phyloP scores from a whole-genome alignment of 306 rosid species.

The Malus sieversii region DNA sequence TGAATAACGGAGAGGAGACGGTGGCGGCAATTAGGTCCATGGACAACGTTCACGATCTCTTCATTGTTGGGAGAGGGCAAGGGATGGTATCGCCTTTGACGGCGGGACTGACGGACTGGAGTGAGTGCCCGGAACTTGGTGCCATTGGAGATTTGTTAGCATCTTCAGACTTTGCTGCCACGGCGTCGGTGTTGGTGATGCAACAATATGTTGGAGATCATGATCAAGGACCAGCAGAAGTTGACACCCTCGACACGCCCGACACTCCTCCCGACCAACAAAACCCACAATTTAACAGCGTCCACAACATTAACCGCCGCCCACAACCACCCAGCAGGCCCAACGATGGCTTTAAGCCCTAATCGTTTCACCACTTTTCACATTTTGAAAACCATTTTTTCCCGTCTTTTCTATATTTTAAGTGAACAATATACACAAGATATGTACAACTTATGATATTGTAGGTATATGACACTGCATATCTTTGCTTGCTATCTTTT shows the following conservation, averaged over 20 bases:
- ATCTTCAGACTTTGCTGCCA: constrained; percentile 79
- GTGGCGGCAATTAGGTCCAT: constrained; percentile 61
- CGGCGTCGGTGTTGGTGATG: constrained; percentile 72
- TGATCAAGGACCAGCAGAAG: background rate
- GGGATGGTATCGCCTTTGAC: constrained; percentile 64
- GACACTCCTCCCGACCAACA: constrained; percentile 5
- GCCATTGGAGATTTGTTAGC: constrained; percentile 84
- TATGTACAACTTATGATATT: too few species aligned
- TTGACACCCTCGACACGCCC: constrained; percentile 13
- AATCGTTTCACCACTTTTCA: background rate
- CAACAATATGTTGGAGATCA: constrained; percentile 54
- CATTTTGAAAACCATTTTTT: background rate
- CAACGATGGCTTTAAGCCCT: background rate
- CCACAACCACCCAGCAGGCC: constrained; percentile 9
- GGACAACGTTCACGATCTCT: constrained; percentile 60
- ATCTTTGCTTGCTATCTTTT: too few species aligned
- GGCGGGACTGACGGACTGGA: constrained; percentile 92
- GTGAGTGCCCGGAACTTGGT: constrained; percentile 90
- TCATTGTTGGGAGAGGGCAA: constrained; percentile 86
- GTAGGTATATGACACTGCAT: too few species aligned
- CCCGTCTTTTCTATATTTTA: too few species aligned
- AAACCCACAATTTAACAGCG: constrained; percentile 12
- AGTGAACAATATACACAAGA: too few species aligned
- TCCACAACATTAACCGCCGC: background rate
- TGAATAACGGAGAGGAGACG: constrained; percentile 79